phyloP scores from a whole-genome alignment of 176 grass and related monocot genomes.

The Aegilops sharonensis region DNA sequence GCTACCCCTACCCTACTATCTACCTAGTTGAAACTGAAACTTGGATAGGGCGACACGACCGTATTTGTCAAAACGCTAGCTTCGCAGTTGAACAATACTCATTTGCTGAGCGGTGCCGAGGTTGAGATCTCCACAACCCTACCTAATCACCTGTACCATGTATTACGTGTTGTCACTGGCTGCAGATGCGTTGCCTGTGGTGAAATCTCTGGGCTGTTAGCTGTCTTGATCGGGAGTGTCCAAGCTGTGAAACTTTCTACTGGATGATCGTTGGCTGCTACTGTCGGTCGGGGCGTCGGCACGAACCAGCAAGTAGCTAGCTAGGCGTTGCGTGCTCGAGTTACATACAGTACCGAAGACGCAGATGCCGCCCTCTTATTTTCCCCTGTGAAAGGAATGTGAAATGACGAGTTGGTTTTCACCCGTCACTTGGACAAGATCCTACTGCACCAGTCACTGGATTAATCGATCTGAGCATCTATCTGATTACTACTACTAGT shows the following conservation, averaged over 20 bases:
- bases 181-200: not conserved
- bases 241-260: not conserved
- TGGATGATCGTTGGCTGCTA: not conserved
- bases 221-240: not conserved
- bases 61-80: conserved; percentile 1
- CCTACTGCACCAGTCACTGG: not conserved
- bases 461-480: not conserved
- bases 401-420: conserved; percentile 23
- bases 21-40: not conserved
- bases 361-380: not conserved
- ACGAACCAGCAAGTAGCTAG: not conserved
- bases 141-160: too few species aligned
- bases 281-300: conserved; percentile 27
- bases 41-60: not conserved
- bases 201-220: not conserved
- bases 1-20: too few species aligned
- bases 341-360: not conserved
- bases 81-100: not conserved
- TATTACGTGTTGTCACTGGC: too few species aligned
- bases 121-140: too few species aligned
- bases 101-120: not conserved
- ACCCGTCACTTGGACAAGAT: conserved; percentile 23
- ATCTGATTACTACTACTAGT: not conserved
- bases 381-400: conserved; percentile 3
- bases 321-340: conserved; percentile 34